phyloP scores from a whole-genome alignment of 768 basidiomycete genomes.

The Mycena capillaripes region DNA sequence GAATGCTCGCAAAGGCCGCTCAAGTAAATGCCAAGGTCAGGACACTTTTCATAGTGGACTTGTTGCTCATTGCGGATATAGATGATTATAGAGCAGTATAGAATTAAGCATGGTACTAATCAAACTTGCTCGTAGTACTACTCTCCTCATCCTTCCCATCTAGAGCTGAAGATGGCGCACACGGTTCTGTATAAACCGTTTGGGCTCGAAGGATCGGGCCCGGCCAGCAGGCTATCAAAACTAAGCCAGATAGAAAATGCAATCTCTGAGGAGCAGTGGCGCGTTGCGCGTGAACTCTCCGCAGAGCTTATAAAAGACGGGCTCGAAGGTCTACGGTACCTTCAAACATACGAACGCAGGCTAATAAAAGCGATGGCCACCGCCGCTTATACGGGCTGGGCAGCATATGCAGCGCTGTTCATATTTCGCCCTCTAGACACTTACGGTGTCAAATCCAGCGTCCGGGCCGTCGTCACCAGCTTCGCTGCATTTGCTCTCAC shows the following conservation, averaged over 20 bases:
- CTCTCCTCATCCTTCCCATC: not conserved
- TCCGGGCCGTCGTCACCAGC: conserved; percentile 26
- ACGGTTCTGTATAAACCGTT: conserved; percentile 78
- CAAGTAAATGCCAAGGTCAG: conserved; percentile 75
- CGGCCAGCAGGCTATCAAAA: conserved; percentile 50
- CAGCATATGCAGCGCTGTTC: conserved; percentile 72
- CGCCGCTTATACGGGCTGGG: conserved; percentile 84
- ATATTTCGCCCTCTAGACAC: conserved; percentile 62
- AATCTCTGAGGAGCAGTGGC: conserved; percentile 60
- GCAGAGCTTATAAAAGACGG: conserved; percentile 65
- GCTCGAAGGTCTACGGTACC: conserved; percentile 78
- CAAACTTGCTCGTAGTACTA: conserved; percentile 52
- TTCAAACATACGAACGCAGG: conserved; percentile 88
- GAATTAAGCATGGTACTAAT: conserved; percentile 77
- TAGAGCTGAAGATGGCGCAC: conserved; percentile 74
- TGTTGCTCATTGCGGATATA: conserved; percentile 38
- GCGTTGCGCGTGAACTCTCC: conserved; percentile 63
- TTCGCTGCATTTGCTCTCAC: conserved; percentile 44
- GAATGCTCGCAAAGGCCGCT: conserved; percentile 65
- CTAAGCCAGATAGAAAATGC: conserved; percentile 59
- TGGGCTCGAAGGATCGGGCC: conserved; percentile 53
- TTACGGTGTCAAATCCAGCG: not conserved
- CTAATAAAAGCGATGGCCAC: conserved; percentile 80
- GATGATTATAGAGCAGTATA: conserved; percentile 84
- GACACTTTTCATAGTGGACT: not conserved